These are phyloP conservation scores for Linnemannia elongata DNA, from an alignment of 192 early-diverging fungal species.

Conservation along the genomic window DNA sequence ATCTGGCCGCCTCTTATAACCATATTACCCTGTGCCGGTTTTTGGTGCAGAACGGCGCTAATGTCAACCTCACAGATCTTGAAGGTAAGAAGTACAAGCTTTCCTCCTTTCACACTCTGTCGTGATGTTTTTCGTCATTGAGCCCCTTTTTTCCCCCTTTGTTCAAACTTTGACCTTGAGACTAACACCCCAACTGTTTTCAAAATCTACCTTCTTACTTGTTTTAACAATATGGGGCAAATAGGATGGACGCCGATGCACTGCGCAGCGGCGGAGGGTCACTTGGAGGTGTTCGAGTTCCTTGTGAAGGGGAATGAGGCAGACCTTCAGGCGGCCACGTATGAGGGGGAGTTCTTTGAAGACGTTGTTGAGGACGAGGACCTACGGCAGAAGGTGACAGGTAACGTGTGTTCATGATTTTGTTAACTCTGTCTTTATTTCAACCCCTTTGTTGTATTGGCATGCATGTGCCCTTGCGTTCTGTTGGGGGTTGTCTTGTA, in stretches of 20 bases:
- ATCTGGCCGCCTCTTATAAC: conserved; percentile 52
- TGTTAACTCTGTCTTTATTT: not conserved
- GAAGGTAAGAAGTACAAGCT: conserved; percentile 53
- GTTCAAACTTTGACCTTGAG: not conserved
- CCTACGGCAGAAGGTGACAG: conserved; percentile 34
- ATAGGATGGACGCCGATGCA: conserved; percentile 79
- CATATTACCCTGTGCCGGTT: conserved; percentile 45
- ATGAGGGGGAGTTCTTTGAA: conserved; percentile 52
- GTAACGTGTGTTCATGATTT: conserved; percentile 25
- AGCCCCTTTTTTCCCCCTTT: not conserved
- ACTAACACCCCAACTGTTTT: not conserved
- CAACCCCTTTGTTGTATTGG: not conserved
- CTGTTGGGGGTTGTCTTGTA: not conserved
- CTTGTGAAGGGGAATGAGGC: conserved; percentile 47
- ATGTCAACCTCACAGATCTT: conserved; percentile 68
- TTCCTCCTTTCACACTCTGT: conserved; percentile 39
- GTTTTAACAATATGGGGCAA: not conserved
- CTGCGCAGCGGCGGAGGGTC: conserved; percentile 76
- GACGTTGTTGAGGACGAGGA: conserved; percentile 53
- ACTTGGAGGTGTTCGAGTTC: conserved; percentile 63
- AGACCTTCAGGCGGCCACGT: conserved; percentile 36
- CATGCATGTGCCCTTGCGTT: not conserved
- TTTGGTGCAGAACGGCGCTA: conserved; percentile 33
- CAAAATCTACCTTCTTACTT: not conserved
- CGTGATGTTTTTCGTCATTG: conserved; percentile 33